A percentile compares a stretch with the other conserved stretches of the same genome.
Evolutionary conservation across 176 grass and related monocot genomes (phyloP).

Genomic region (Oryza punctata): DNA sequence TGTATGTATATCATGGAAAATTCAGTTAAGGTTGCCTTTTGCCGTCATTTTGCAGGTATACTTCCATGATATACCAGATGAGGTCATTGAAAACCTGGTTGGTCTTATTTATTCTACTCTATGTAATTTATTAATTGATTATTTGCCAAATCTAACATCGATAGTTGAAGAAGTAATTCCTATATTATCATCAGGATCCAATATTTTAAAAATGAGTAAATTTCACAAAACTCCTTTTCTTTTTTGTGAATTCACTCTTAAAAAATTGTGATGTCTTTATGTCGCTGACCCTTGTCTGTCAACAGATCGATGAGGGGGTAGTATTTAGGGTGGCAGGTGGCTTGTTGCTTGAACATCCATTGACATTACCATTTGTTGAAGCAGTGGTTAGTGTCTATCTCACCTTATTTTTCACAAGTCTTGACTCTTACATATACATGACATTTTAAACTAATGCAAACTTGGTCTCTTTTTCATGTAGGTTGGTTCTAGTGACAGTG

Average conservation of each 20-base stretch:
- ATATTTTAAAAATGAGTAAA: not conserved
- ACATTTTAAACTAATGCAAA: not conserved
- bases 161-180: not conserved
- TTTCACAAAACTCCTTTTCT: too few species aligned
- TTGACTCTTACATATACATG: too few species aligned
- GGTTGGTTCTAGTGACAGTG: constrained; percentile 80
- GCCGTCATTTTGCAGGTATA: constrained; percentile 60
- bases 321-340: constrained; percentile 91
- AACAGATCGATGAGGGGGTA: constrained; percentile 80
- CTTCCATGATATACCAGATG: constrained; percentile 94
- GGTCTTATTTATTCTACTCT: not conserved
- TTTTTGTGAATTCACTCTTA: too few species aligned
- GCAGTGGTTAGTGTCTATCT: constrained; percentile 70
- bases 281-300: too few species aligned
- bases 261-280: too few species aligned
- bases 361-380: constrained; percentile 87
- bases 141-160: not conserved
- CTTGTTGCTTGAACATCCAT: constrained; percentile 84
- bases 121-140: not conserved
- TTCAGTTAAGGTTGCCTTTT: not conserved
- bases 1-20: too few species aligned
- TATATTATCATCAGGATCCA: not conserved
- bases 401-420: not conserved
- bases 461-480: constrained; percentile 19
- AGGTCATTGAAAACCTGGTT: constrained; percentile 86